Evolutionary conservation across 305 asterid genomes (phyloP).

Genomic region (Fraxinus baroniana): DNA sequence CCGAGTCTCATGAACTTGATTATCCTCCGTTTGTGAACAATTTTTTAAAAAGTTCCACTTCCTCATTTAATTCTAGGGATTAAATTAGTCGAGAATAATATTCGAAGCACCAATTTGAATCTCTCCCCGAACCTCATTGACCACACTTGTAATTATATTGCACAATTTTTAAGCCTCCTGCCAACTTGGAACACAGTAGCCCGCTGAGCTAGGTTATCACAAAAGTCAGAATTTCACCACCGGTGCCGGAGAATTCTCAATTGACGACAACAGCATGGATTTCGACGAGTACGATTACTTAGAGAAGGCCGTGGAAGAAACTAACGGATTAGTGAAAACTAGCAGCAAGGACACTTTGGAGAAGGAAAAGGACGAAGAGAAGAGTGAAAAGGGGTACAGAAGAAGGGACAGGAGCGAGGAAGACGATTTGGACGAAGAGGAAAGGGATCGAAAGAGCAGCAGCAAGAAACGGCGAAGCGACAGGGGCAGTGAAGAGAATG

Average conservation of each 20-base stretch:
- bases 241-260: background rate
- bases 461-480: slow-evolving; percentile 74
- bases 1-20: background rate
- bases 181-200: background rate
- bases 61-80: background rate
- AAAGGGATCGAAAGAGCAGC: slow-evolving; percentile 60
- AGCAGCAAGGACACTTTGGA: slow-evolving; percentile 41
- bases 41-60: background rate
- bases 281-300: slow-evolving; percentile 98
- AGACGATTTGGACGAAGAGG: slow-evolving; percentile 57
- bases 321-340: slow-evolving; percentile 53
- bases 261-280: slow-evolving; percentile 47
- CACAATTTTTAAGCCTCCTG: background rate
- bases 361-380: slow-evolving; percentile 56
- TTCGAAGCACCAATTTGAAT: background rate
- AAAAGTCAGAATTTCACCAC: background rate
- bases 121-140: background rate
- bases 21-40: background rate
- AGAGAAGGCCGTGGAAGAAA: slow-evolving; percentile 86
- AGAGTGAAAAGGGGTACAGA: slow-evolving; percentile 64
- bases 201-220: background rate
- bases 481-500: slow-evolving; percentile 28
- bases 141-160: background rate
- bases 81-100: background rate
- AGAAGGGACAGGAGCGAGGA: slow-evolving; percentile 71